These are phyloP conservation scores for Mercurialis annua DNA, from an alignment of 345 rosid genomes.

Conservation along the genomic window DNA sequence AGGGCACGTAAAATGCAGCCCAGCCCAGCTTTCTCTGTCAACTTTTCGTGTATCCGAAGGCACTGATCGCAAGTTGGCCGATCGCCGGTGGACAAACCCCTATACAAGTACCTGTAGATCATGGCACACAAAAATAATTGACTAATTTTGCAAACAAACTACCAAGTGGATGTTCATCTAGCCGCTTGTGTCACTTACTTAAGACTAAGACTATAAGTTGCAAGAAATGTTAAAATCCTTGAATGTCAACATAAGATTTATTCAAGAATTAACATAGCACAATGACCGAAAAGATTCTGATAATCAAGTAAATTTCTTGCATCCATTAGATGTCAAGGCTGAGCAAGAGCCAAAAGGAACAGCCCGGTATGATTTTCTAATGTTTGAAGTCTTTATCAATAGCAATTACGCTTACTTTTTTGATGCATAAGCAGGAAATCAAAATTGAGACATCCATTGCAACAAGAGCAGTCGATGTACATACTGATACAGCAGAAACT, in stretches of 20 bases:
- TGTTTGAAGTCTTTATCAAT: not conserved
- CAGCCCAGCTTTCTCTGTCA: constrained; percentile 82
- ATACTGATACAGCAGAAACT: no score
- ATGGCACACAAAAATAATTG: not conserved
- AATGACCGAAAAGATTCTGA: not conserved
- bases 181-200: no score
- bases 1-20: constrained; percentile 87
- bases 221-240: not conserved
- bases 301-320: not conserved
- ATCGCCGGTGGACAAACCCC: constrained; percentile 90
- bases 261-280: not conserved
- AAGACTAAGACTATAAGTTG: no score
- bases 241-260: not conserved
- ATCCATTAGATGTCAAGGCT: not conserved
- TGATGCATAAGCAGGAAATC: not conserved
- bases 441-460: not conserved
- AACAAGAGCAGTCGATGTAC: not conserved
- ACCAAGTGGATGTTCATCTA: not conserved
- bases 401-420: not conserved
- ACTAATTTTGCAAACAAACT: not conserved
- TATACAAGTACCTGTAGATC: constrained; percentile 60
- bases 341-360: not conserved
- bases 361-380: not conserved
- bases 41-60: constrained; percentile 78
- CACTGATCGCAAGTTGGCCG: constrained; percentile 93